Base-by-base conservation (phyloP, 257 asterid genomes). In the Lycium barbarum region DNA sequence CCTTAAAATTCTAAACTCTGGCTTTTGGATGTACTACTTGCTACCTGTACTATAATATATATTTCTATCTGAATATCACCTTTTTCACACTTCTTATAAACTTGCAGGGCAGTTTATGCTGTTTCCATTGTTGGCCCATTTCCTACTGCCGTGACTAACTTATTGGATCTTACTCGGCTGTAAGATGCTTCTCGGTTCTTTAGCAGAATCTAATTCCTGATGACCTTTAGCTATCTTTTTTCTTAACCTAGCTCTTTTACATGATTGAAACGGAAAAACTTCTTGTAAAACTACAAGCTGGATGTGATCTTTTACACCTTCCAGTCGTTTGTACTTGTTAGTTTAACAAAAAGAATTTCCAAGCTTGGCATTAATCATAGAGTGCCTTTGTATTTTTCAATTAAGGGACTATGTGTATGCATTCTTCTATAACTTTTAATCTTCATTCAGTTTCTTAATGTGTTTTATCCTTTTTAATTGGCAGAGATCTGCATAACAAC, bases 401-500 rank as follows among this genome's bases (percentile, higher is more conserved):
- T 38, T 15, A 15, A 7, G 53, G 26, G 78, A 68, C 26, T 68
- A 36, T 38, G 53, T 7, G 7, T 68, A 35, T 68, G 26, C 78
- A 7, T 38, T 68, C 49, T 7, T 58, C 67, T 61, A 61, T 7
- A 13, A 61, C 20, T n/a, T 17, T n/a, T n/a, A n/a, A 2, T n/a
- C 35, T n/a, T 18, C 13, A n/a, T 61, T 61, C 12, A 20, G 67
- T 17, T 61, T 61, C 35, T 17, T 61, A 20, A 20, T 61, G 67
- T 61, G 67, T 7, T 61, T 58, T 65, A 70, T 57, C 33, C 53
- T 82, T 85, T 83, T 35, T 54, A 73, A 66, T 26, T 86, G 88
- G 86, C 97, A 96, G 98, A 95, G 98, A 96, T 87, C 91, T 96
- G 7, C 99, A 96, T 63, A 96, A 96, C 82, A 96, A 96, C 94